Conservation (phyloP, 75 land plant genomes). For the Chamaecyparis obtusa region DNA sequence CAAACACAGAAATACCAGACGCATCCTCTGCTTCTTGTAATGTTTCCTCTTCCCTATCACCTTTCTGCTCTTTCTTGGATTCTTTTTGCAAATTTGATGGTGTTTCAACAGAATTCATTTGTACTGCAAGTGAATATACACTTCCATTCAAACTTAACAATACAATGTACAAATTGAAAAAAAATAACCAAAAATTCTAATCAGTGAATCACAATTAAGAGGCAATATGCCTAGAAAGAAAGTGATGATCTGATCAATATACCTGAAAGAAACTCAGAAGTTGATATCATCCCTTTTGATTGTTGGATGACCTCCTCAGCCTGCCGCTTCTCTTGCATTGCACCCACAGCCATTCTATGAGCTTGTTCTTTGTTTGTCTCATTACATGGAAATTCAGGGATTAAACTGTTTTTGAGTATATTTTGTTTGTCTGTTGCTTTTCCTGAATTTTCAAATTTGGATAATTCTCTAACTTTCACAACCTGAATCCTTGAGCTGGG, state of each 20-base stretch:
- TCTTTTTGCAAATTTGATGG: not conserved
- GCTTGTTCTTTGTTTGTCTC: not conserved
- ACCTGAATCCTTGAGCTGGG: constrained; percentile 2
- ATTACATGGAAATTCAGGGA: not conserved
- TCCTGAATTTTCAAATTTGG: not conserved
- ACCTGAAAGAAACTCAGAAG: not conserved
- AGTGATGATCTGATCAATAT: not conserved
- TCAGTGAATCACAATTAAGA: not conserved
- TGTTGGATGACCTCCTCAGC: not conserved
- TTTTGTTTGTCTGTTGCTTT: not conserved
- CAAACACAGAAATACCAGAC: not conserved
- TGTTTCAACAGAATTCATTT: not conserved
- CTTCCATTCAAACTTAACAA: not conserved
- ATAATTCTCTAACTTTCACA: not conserved
- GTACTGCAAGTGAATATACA: not conserved
- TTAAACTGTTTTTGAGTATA: not conserved
- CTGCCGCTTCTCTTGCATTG: not conserved
- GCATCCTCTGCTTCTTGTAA: not conserved
- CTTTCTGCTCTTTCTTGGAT: not conserved
- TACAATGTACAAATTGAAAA: not conserved
- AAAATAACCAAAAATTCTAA: not conserved
- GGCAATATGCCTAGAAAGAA: not conserved
- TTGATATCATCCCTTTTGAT: not conserved
- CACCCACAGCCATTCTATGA: not conserved
- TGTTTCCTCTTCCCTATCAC: not conserved